Base-by-base conservation (phyloP, 2,329 filamentous ascomycete species). In the Aspergillus flavus region DNA sequence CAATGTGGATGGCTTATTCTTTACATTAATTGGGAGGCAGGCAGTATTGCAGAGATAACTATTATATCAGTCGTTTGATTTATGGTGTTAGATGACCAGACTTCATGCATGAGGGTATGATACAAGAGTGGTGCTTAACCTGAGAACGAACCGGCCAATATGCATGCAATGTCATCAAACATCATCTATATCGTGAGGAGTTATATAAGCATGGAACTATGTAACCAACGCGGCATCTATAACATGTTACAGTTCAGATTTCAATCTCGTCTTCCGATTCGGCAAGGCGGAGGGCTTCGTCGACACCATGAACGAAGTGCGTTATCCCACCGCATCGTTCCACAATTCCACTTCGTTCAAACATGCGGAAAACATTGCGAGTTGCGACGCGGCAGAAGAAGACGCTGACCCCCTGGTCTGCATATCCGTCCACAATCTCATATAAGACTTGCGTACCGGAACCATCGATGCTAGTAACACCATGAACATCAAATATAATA, bases 401-500 rank as follows among this genome's bases (percentile, higher is more conserved):
- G 0, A 84, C 80, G 7, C 80, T 72, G 1, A 94, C 93, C 0
- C 90, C 91, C 5, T 90, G 84, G 39, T 91, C 85, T n/a, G 89
- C 83, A 75, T 98, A 98, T 34, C 83, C 85, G 55, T 88, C 83
- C 19, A 99, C 92, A 69, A 98, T 98, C 78, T 98, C 95, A 54
- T 87, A 86, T 3, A 99, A 83, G 0, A 98, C 94, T 79, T 98
- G 95, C 0, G 92, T 91, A 1, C 94, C 95, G 0, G 93, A 96
- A 6, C 93, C 95, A 75, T 99, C 95, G 71, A 99, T 89, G 32
- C 91, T 91, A 0, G 94, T 97, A 3, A 99, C 95, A n/a, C 95
- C 95, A 70, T 98, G 94, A 9, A 98, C 93, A 75, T 99, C 95
- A 72, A 99, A 98, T 66, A 99, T 93, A 76, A 99, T 85, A 73